Conservation (phyloP, 1,139 yeast genomes). For the Scheffersomyces parashehatae region DNA sequence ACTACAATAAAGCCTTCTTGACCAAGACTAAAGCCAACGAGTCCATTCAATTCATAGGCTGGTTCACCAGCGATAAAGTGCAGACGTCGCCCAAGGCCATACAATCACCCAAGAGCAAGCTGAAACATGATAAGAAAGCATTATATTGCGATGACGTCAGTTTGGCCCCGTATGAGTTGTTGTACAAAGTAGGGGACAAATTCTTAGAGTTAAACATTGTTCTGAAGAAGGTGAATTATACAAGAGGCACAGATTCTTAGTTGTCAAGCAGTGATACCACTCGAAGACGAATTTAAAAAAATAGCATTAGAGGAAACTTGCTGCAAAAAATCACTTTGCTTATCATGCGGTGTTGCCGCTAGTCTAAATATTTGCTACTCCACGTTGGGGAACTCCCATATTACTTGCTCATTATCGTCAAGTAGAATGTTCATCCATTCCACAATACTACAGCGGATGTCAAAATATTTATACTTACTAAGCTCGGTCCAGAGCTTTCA, state of each 20-base stretch:
- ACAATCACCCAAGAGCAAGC: constrained; percentile 3
- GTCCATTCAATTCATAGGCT: constrained; percentile 2
- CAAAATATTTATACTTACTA: too few relatives aligned
- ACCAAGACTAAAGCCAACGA: constrained; percentile 2
- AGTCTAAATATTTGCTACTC: too few relatives aligned
- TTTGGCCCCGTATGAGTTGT: background rate
- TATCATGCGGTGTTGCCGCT: too few relatives aligned
- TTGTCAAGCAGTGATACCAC: too few relatives aligned
- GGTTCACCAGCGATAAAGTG: constrained; percentile 1
- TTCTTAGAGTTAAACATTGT: background rate
- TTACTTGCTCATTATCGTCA: too few relatives aligned
- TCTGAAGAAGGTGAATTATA: background rate
- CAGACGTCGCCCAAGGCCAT: constrained; percentile 1
- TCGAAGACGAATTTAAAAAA: too few relatives aligned
- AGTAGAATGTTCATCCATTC: too few relatives aligned
- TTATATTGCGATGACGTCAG: background rate
- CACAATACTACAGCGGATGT: too few relatives aligned
- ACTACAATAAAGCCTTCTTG: constrained; percentile 8
- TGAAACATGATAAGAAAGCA: constrained; percentile 1
- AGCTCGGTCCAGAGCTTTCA: too few relatives aligned
- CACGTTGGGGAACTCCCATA: too few relatives aligned
- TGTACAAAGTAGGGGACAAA: background rate
- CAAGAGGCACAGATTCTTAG: background rate
- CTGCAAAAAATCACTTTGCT: too few relatives aligned
- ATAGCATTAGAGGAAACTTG: too few relatives aligned